A percentile compares a stretch with the other conserved stretches of the same genome.
These are phyloP conservation scores for Fagopyrum tataricum DNA, from an alignment of 148 eudicot genomes.

Conservation along the genomic window DNA sequence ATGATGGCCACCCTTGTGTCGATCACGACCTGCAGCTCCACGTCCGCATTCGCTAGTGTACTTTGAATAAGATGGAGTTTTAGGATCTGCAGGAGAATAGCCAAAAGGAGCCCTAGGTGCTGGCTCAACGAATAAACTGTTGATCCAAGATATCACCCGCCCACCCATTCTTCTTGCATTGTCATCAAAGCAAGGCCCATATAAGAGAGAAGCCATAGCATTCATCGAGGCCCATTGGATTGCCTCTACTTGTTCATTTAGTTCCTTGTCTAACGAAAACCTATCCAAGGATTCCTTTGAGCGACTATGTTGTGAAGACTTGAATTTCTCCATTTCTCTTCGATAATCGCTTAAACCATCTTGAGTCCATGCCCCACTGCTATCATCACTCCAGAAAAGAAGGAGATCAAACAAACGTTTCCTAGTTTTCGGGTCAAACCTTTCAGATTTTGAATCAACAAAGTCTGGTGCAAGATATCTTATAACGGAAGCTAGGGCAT, in stretches of 20 bases:
- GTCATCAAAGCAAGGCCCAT: constrained; percentile 99
- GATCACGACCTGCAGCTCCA: constrained; percentile 46
- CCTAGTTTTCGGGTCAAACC: constrained; percentile 76
- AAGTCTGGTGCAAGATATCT: constrained; percentile 95
- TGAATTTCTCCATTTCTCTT: constrained; percentile 94
- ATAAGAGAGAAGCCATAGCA: constrained; percentile 89
- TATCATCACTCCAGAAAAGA: constrained; percentile 87
- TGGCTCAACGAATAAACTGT: constrained; percentile 90
- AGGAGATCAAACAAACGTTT: constrained; percentile 91
- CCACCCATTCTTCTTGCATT: constrained; percentile 99
- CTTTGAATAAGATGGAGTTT: constrained; percentile 91
- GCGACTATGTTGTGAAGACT: constrained; percentile 77
- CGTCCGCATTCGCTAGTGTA: constrained; percentile 70
- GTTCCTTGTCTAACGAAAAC: constrained; percentile 81
- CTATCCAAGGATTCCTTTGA: constrained; percentile 93
- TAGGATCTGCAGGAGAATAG: constrained; percentile 93
- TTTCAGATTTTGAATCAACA: constrained; percentile 93
- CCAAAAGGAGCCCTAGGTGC: constrained; percentile 94
- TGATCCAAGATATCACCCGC: constrained; percentile 92
- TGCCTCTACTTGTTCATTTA: constrained; percentile 90
- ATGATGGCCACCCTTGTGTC: constrained; percentile 83
- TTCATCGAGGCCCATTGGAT: constrained; percentile 99
- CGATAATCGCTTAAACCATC: constrained; percentile 85
- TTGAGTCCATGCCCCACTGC: constrained; percentile 71
- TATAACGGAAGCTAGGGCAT: constrained; percentile 82